Evolutionary conservation across 2,329 filamentous ascomycete genomes (phyloP), one percentile per base, ranked within the genome.

Genomic region (Exophiala viscosa): DNA sequence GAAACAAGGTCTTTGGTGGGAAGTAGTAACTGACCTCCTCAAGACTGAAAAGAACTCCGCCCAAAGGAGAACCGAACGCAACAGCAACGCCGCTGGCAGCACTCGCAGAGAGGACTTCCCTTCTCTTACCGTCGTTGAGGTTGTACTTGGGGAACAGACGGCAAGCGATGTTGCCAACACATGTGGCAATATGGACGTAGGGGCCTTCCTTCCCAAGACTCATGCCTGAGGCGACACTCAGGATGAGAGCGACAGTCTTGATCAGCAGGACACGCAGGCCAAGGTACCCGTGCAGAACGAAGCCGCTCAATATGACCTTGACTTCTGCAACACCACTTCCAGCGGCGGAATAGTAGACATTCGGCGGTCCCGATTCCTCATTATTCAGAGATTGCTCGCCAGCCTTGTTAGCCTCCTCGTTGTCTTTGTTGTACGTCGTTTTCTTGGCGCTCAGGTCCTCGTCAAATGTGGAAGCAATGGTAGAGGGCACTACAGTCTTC

Each of bases 11-110:
- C 73, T 99, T 97, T 5, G 92, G 90, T 0, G 93, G 92, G 68
- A 97, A 97, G 70, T 97, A 97, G 70, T 97, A 97, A 62, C 88
- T 85, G 57, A 97, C 91, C 77, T 97, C 93, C 70, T 99, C 93
- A 28, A 97, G 72, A 32, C 90, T 90, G 70, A 97, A 97, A 2
- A 97, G 77, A 1, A 96, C 90, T 47, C 92, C 92, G 7, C 90
- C 90, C 38, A 88, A 84, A 1, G 92, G 92, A 1, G 92, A 90
- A 34, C 92, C 92, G 67, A 97, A 97, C 10, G 92, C 92, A 31
- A 97, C 92, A 9, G 91, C 88, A 4, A 97, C 90, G 67, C 92
- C 92, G 48, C 90, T 90, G 0, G 92, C 90, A 0, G 92, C 91
- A 17, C 90, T 90, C 0, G 92, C 92, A 42, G 90, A 96, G n/a